A percentile compares a stretch with the other conserved stretches of the same genome.
Conservation (phyloP, 148 eudicot species). For the Rhododendron kiyosumense region DNA sequence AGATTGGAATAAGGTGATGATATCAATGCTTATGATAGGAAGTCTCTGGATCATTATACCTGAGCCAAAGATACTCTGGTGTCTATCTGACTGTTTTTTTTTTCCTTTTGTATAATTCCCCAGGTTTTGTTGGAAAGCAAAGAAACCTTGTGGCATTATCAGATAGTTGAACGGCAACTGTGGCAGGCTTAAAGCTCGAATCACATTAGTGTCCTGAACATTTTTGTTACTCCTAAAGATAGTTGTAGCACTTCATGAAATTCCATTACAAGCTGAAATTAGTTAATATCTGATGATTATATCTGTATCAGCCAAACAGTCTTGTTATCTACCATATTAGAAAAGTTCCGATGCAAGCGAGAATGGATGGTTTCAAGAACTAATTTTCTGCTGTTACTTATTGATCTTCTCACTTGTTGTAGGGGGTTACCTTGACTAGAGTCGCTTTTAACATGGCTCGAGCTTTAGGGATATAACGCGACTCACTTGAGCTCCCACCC, state of each 20-base stretch:
- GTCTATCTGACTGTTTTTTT: not conserved
- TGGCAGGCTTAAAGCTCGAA: not conserved
- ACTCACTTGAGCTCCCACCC: not conserved
- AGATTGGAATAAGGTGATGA: not conserved
- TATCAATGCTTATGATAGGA: not conserved
- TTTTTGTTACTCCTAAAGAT: not conserved
- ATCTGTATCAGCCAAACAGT: conserved; percentile 7
- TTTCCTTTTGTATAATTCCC: not conserved
- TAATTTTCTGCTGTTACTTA: not conserved
- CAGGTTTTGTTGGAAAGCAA: conserved; percentile 10
- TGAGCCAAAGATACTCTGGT: not conserved
- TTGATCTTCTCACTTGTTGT: not conserved
- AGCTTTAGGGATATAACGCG: not conserved
- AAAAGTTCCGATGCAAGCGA: conserved; percentile 1
- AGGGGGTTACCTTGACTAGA: not conserved
- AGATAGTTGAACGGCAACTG: not conserved
- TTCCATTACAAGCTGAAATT: not conserved
- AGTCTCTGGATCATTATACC: not conserved
- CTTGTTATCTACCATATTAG: not conserved
- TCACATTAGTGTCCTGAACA: not conserved
- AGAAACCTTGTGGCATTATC: not conserved
- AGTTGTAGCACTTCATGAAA: conserved; percentile 6
- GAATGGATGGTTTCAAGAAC: conserved; percentile 10
- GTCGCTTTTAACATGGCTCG: not conserved
- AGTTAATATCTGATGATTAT: not conserved